Base-by-base conservation (phyloP, 1,284 basidiomycete genomes). In the Vanrija sp. region DNA sequence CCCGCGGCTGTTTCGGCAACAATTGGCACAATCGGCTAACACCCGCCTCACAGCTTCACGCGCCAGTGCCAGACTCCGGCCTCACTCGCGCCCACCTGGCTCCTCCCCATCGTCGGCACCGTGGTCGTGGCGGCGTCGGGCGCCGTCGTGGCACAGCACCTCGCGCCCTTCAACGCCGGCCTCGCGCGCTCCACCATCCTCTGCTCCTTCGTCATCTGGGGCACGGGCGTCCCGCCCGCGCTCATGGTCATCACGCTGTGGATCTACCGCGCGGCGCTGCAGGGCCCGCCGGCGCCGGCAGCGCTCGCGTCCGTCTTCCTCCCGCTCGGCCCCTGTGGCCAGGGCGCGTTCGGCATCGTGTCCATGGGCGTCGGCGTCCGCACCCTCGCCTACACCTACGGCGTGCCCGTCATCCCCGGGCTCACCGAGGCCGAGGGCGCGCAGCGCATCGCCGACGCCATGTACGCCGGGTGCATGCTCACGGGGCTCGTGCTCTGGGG, bases 61-160 rank as follows among this genome's bases (percentile, higher is more conserved):
- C 72, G 77, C 8, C 87, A 89, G 36, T 73, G 75, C 2, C 84
- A 88, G 62, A 76, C 81, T 1, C 67, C 84, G 5, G 75, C 81
- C 49, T 67, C 74, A 3, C 81, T 87, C 77, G 81, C 82, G 0
- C 77, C 84, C n/a, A 71, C 78, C 3, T 86, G 84, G 84, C 75
- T 89, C 3, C 80, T 89, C 41, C 88, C 88, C 0, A 80, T 88
- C 8, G 85, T 89, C 3, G 81, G 86, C 0, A 77, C 85, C 0
- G 81, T 86, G 37, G 88, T 89, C 65, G 81, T 81, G 0, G 79
- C 85, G 0, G 83, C 86, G 1, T 78, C 84, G 0, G 87, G 87
- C 2, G 83, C 80, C 0, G 68, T 85, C 41, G 73, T 89, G 6
- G 81, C 84, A 1, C 62, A 75, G 4, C 75, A 81, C 2, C 66